Evolutionary conservation across 805 yeast species (phyloP).

Genomic region (Cyberlindnera mycetangii): DNA sequence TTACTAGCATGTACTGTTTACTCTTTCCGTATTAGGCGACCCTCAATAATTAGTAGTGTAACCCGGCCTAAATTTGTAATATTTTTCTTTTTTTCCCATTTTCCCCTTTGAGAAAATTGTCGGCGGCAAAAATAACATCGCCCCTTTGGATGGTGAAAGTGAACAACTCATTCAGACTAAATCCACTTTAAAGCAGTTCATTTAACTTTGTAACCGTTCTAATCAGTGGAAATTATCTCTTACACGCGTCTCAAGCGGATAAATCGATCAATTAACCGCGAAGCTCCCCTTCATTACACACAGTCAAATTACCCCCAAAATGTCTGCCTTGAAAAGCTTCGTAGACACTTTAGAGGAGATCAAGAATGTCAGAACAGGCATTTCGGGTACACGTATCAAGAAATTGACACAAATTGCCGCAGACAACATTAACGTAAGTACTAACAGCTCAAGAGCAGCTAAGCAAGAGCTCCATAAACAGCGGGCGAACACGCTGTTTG

Average conservation of each 20-base stretch:
- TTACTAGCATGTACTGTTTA: neutral
- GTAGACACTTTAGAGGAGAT: conserved; percentile 41
- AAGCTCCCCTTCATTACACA: neutral
- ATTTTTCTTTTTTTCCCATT: neutral
- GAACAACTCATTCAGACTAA: no score
- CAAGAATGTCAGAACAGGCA: conserved; percentile 72
- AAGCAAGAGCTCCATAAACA: neutral
- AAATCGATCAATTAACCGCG: neutral
- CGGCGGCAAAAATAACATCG: neutral
- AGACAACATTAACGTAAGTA: conserved; percentile 48
- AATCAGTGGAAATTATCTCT: no score
- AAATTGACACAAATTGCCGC: conserved; percentile 77
- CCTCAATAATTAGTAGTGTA: neutral
- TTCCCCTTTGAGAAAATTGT: neutral
- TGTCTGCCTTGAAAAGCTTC: conserved; percentile 33
- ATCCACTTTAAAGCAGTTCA: no score
- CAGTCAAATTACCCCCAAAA: conserved; percentile 5
- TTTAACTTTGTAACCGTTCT: neutral
- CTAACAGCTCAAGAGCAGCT: neutral
- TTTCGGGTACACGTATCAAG: conserved; percentile 93
- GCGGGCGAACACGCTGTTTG: neutral
- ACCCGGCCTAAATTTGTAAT: neutral
- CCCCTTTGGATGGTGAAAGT: no score
- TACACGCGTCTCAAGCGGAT: no score
- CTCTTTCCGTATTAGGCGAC: neutral